phyloP scores from a whole-genome alignment of 768 basidiomycete genomes.

The Boletus pseudo-olivaceus region DNA sequence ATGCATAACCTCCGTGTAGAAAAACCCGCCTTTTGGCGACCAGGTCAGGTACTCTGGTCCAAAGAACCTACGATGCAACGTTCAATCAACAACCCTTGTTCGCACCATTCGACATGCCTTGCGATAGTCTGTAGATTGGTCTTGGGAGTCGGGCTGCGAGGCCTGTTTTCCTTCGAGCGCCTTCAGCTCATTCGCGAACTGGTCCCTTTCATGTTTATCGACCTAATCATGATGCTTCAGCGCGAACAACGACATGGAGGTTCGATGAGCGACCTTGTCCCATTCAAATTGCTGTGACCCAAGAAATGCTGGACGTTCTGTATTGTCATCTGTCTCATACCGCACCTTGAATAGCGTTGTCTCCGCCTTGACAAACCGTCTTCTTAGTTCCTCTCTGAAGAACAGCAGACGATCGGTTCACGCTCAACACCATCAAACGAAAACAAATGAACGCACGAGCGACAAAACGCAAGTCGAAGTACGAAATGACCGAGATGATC shows the following conservation, averaged over 20 bases:
- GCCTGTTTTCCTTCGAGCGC: slow-evolving; percentile 25
- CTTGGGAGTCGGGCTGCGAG: not conserved
- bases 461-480: slow-evolving; percentile 89
- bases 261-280: slow-evolving; percentile 44
- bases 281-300: slow-evolving; percentile 53
- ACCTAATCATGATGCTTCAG: slow-evolving; percentile 43
- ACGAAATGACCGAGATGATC: slow-evolving; percentile 95
- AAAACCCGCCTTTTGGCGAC: slow-evolving; percentile 80
- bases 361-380: slow-evolving; percentile 89
- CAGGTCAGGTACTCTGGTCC: slow-evolving; percentile 93
- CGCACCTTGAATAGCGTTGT: slow-evolving; percentile 77
- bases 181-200: slow-evolving; percentile 45
- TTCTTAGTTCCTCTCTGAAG: slow-evolving; percentile 80
- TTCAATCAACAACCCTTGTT: not conserved
- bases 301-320: slow-evolving; percentile 68
- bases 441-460: slow-evolving; percentile 64
- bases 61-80: slow-evolving; percentile 67
- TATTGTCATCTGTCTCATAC: slow-evolving; percentile 58
- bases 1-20: slow-evolving; percentile 80
- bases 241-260: not conserved
- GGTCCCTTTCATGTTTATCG: slow-evolving; percentile 49
- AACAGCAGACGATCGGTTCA: not conserved
- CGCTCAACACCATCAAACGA: not conserved
- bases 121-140: slow-evolving; percentile 44
- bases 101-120: slow-evolving; percentile 49